phyloP scores from a whole-genome alignment of 2,329 filamentous ascomycete genomes.

The Xylaria sp. region DNA sequence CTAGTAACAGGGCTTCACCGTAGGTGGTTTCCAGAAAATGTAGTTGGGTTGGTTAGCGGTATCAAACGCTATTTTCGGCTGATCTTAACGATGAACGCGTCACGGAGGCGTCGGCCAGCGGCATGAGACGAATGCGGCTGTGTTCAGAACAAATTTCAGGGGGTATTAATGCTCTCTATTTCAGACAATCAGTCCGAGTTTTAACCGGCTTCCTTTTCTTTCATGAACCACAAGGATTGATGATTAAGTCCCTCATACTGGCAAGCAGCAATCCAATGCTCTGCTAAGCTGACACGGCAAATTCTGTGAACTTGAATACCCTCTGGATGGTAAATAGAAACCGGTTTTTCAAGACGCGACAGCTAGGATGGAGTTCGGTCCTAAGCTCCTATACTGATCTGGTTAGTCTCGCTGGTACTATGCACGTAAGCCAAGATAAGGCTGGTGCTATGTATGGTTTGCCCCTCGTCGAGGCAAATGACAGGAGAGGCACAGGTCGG shows the following conservation, averaged over 20 bases:
- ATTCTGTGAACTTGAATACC: neutral
- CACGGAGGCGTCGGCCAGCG: constrained; percentile 29
- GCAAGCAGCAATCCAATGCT: neutral
- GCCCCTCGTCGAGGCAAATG: constrained; percentile 29
- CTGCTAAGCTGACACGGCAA: neutral
- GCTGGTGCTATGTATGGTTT: constrained; percentile 4
- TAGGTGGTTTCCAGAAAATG: neutral
- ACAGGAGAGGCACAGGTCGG: constrained; percentile 27
- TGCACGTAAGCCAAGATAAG: constrained; percentile 12
- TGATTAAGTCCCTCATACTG: neutral
- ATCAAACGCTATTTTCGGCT: constrained; percentile 12
- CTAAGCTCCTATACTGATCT: neutral
- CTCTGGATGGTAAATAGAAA: neutral
- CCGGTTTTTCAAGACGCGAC: constrained; percentile 2
- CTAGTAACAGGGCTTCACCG: neutral
- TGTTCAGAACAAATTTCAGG: constrained; percentile 24
- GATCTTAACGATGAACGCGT: constrained; percentile 23
- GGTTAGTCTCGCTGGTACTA: constrained; percentile 1
- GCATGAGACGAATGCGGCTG: constrained; percentile 29
- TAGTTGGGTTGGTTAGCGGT: neutral
- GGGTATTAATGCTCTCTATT: constrained; percentile 7
- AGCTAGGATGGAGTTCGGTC: constrained; percentile 5
- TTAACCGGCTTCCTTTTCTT: constrained; percentile 3
- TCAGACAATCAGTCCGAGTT: constrained; percentile 10
- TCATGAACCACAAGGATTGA: neutral